These are phyloP conservation scores for Phytopythium aichiense DNA, from an alignment of 352 stramenopile species.

Conservation along the genomic window DNA sequence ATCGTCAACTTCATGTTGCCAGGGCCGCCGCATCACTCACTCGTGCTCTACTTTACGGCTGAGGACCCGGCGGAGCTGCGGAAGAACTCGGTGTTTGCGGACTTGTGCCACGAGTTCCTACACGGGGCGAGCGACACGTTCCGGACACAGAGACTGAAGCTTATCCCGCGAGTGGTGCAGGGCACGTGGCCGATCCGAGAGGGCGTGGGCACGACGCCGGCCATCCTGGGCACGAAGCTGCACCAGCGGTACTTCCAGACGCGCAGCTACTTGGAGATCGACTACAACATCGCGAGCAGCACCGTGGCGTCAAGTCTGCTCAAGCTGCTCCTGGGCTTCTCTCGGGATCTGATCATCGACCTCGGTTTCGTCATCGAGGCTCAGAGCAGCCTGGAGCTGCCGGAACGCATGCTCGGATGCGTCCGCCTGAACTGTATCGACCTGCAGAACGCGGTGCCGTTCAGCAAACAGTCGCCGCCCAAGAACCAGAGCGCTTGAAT, in stretches of 20 bases:
- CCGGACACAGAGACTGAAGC: slow-evolving; percentile 82
- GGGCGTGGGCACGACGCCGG: slow-evolving; percentile 84
- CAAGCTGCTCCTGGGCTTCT: slow-evolving; percentile 68
- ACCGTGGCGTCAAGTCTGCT: slow-evolving; percentile 63
- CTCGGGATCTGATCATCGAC: slow-evolving; percentile 73
- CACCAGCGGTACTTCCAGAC: slow-evolving; percentile 72
- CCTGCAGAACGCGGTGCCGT: slow-evolving; percentile 45
- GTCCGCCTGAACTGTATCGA: slow-evolving; percentile 70
- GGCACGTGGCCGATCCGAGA: slow-evolving; percentile 88
- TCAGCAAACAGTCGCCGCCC: slow-evolving; percentile 24
- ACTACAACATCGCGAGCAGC: slow-evolving; percentile 80
- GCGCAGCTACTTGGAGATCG: slow-evolving; percentile 64
- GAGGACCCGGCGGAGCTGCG: slow-evolving; percentile 52
- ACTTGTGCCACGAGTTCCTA: slow-evolving; percentile 67
- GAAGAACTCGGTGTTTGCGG: slow-evolving; percentile 65
- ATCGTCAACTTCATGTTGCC: slow-evolving; percentile 85
- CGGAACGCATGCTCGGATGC: slow-evolving; percentile 67
- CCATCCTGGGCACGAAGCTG: slow-evolving; percentile 89
- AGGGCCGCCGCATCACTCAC: slow-evolving; percentile 53
- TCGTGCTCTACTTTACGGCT: slow-evolving; percentile 80
- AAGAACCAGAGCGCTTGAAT: slow-evolving; percentile 3
- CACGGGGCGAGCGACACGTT: slow-evolving; percentile 53
- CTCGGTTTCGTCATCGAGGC: slow-evolving; percentile 81
- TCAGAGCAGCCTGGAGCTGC: slow-evolving; percentile 61
- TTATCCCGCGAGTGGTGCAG: slow-evolving; percentile 88